Percentiles rank a stretch among this genome's conserved stretches.
These are phyloP conservation scores for Gaertneriomyces sp. DNA, from an alignment of 192 early-diverging fungal genomes.

Conservation along the genomic window DNA sequence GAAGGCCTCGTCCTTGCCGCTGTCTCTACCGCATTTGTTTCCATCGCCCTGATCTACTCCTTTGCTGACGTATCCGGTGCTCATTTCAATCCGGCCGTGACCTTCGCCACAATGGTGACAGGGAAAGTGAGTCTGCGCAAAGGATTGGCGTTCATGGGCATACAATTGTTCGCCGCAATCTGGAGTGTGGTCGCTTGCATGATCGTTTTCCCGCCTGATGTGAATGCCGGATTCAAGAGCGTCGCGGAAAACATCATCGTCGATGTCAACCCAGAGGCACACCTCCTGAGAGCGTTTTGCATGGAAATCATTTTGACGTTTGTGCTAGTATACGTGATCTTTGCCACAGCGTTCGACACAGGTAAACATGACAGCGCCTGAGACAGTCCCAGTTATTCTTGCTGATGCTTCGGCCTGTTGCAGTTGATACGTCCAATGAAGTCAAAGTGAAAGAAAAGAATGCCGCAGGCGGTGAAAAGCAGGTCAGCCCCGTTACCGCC, in stretches of 20 bases:
- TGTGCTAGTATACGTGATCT: constrained; percentile 62
- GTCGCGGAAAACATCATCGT: constrained; percentile 47
- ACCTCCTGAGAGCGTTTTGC: constrained; percentile 50
- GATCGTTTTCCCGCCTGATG: constrained; percentile 51
- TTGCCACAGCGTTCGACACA: constrained; percentile 63
- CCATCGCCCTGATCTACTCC: constrained; percentile 58
- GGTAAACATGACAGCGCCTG: constrained; percentile 23
- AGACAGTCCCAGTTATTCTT: background rate
- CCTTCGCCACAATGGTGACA: constrained; percentile 55
- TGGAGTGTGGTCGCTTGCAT: constrained; percentile 45
- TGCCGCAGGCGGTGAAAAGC: background rate
- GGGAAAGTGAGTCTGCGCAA: constrained; percentile 55
- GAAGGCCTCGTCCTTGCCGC: constrained; percentile 49
- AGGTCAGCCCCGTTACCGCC: background rate
- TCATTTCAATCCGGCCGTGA: constrained; percentile 65
- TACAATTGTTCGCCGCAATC: constrained; percentile 52
- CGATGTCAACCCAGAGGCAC: constrained; percentile 32
- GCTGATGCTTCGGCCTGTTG: background rate
- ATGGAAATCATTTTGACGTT: constrained; percentile 60
- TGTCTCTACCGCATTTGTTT: constrained; percentile 48
- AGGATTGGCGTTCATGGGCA: constrained; percentile 54
- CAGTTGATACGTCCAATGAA: constrained; percentile 53
- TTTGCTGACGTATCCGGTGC: constrained; percentile 66
- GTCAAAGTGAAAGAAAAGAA: constrained; percentile 36
- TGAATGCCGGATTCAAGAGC: constrained; percentile 21